These are phyloP conservation scores for Hypoxylon sp. DNA, from an alignment of 2,329 filamentous ascomycete genomes.

Conservation along the genomic window DNA sequence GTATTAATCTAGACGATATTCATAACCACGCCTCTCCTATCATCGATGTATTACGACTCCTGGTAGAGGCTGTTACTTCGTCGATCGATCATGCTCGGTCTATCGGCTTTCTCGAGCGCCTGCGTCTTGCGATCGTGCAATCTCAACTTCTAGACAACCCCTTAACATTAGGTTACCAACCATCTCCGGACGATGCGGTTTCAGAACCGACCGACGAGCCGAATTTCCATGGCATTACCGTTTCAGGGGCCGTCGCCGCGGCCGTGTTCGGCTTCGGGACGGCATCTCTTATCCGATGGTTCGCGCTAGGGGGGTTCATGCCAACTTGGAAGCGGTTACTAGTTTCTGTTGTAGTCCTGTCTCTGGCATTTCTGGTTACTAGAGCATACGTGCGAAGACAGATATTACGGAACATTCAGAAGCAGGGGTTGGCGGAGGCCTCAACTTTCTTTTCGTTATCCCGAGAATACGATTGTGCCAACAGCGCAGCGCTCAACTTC, in stretches of 20 bases:
- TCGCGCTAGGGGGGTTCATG: constrained; percentile 41
- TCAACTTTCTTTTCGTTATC: constrained; percentile 44
- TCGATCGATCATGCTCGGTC: constrained; percentile 46
- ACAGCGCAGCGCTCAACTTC: constrained; percentile 47
- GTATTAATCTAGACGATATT: constrained; percentile 39
- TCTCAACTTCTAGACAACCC: constrained; percentile 47
- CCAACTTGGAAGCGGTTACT: constrained; percentile 43
- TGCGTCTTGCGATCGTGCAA: constrained; percentile 47
- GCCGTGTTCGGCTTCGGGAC: constrained; percentile 43
- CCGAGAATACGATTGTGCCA: constrained; percentile 46
- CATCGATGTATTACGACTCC: constrained; percentile 37
- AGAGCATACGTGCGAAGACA: constrained; percentile 46
- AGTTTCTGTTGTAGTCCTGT: constrained; percentile 35
- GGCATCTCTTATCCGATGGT: constrained; percentile 45
- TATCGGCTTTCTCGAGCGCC: constrained; percentile 46
- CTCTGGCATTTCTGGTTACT: constrained; percentile 34
- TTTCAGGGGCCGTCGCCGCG: constrained; percentile 45
- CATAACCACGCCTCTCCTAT: constrained; percentile 43
- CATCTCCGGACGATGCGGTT: constrained; percentile 32
- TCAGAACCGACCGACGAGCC: constrained; percentile 34
- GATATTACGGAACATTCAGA: constrained; percentile 45
- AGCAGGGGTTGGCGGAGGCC: constrained; percentile 43
- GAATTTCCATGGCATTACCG: constrained; percentile 42
- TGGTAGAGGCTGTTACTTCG: constrained; percentile 46
- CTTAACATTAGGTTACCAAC: constrained; percentile 42